Conservation (phyloP, 2,329 filamentous ascomycete genomes). For the Alternaria longipes region DNA sequence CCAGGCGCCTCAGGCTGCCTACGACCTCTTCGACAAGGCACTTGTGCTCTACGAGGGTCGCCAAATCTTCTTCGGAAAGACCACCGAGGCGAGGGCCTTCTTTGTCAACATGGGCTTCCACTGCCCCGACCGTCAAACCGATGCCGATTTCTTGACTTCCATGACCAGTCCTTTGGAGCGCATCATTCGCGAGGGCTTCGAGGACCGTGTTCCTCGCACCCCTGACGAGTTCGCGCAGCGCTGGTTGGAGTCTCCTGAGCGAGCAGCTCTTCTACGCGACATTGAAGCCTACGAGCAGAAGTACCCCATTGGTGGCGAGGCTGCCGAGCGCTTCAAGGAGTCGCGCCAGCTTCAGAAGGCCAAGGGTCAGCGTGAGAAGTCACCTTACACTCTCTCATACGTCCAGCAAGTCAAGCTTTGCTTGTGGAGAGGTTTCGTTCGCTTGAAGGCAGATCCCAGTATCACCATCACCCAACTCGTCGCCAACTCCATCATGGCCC, state of each 20-base stretch:
- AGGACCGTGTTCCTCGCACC: slow-evolving; percentile 58
- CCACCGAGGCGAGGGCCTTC: slow-evolving; percentile 70
- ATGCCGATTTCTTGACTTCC: slow-evolving; percentile 79
- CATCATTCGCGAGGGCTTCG: slow-evolving; percentile 55
- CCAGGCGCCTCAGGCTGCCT: slow-evolving; percentile 73
- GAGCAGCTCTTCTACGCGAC: slow-evolving; percentile 54
- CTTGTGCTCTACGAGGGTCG: slow-evolving; percentile 73
- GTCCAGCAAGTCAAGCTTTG: slow-evolving; percentile 79
- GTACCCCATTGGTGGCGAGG: slow-evolving; percentile 57
- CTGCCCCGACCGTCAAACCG: slow-evolving; percentile 75
- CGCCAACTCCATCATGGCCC: slow-evolving; percentile 77
- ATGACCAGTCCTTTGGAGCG: slow-evolving; percentile 67
- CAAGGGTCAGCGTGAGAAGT: slow-evolving; percentile 66
- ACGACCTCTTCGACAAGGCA: slow-evolving; percentile 76
- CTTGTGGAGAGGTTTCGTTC: slow-evolving; percentile 79
- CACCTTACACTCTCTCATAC: slow-evolving; percentile 84
- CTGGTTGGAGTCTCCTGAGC: slow-evolving; percentile 65
- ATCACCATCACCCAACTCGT: slow-evolving; percentile 74
- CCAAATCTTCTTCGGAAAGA: slow-evolving; percentile 75
- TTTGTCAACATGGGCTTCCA: slow-evolving; percentile 77
- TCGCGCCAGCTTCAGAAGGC: slow-evolving; percentile 59
- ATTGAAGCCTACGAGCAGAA: slow-evolving; percentile 59
- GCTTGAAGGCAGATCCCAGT: slow-evolving; percentile 78
- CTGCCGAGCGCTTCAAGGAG: slow-evolving; percentile 56
- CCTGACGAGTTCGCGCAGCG: slow-evolving; percentile 60